A percentile compares a stretch with the other conserved stretches of the same genome.
phyloP scores from a whole-genome alignment of 139 green algal species.

The Chlamydomonas incerta region DNA sequence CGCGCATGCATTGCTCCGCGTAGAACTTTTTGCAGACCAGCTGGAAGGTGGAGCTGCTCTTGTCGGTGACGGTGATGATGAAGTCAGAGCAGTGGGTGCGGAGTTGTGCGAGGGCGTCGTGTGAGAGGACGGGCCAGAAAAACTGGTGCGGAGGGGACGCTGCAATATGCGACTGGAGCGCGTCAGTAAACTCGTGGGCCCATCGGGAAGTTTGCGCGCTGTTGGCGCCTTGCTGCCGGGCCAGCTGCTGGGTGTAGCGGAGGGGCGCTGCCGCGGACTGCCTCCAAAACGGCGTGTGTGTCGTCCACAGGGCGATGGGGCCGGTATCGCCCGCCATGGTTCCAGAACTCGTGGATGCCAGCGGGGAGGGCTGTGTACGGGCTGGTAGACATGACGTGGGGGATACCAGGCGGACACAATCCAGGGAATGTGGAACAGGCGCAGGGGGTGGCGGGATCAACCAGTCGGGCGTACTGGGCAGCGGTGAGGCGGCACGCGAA shows the following conservation, averaged over 20 bases:
- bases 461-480: too few relatives aligned
- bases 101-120: background rate
- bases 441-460: too few relatives aligned
- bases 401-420: too few relatives aligned
- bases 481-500: too few relatives aligned
- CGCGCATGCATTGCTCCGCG: background rate
- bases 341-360: too few relatives aligned
- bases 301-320: background rate
- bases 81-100: background rate
- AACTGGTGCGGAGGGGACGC: background rate
- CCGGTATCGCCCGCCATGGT: background rate
- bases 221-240: background rate
- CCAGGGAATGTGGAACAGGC: too few relatives aligned
- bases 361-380: too few relatives aligned
- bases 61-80: background rate
- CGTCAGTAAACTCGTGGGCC: background rate
- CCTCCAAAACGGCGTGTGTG: background rate
- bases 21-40: conserved; percentile 8
- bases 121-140: background rate
- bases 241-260: background rate
- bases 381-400: too few relatives aligned
- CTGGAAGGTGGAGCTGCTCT: background rate
- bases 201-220: background rate
- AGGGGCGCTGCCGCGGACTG: background rate
- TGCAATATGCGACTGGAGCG: background rate